phyloP scores from a whole-genome alignment of 768 basidiomycete species.

The Amanita thiersii region DNA sequence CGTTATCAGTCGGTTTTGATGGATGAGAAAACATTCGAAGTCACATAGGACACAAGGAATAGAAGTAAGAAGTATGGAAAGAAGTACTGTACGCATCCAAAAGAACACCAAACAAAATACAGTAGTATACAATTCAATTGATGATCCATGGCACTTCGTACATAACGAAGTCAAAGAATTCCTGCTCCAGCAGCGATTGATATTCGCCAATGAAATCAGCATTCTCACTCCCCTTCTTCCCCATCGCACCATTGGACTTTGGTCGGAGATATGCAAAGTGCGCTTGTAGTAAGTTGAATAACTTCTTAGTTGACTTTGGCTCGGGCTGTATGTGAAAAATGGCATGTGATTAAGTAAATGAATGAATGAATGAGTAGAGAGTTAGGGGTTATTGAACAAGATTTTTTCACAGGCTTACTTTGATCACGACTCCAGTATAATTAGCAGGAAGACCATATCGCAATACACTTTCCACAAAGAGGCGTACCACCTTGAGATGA shows the following conservation, averaged over 20 bases:
- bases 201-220: conserved; percentile 88
- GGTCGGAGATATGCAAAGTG: conserved; percentile 80
- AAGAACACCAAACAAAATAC: conserved; percentile 7
- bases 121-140: conserved; percentile 21
- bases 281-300: conserved; percentile 58
- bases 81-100: neutral
- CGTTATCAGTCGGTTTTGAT: conserved; percentile 24
- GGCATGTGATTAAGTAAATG: neutral
- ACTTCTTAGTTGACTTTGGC: conserved; percentile 73
- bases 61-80: too few species aligned
- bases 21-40: neutral
- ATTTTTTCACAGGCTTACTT: conserved; percentile 44
- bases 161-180: conserved; percentile 91
- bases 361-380: conserved; percentile 1
- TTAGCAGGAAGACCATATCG: conserved; percentile 93
- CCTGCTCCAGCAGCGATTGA: conserved; percentile 88
- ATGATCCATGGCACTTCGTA: conserved; percentile 92
- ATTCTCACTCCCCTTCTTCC: conserved; percentile 30
- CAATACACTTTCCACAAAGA: conserved; percentile 93
- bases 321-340: conserved; percentile 57
- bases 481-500: conserved; percentile 84
- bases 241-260: conserved; percentile 46
- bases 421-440: conserved; percentile 75
- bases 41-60: too few species aligned
- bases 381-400: neutral